These are phyloP conservation scores for Monosporascus sp. DNA, from an alignment of 2,329 filamentous ascomycete genomes.

Conservation along the genomic window DNA sequence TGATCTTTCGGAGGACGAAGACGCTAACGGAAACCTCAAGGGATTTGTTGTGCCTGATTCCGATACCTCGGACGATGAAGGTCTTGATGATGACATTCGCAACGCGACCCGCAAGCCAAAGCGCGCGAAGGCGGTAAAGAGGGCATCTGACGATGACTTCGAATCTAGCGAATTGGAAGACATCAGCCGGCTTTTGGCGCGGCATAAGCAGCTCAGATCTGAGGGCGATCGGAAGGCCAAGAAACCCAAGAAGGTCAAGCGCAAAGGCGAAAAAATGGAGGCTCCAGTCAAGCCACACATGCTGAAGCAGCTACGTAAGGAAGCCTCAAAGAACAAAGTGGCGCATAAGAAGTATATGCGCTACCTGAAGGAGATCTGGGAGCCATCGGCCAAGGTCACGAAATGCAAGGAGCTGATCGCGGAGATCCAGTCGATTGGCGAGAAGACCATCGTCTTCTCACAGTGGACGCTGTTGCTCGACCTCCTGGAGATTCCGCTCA, in stretches of 20 bases:
- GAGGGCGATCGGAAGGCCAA: conserved; percentile 21
- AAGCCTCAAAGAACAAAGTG: conserved; percentile 57
- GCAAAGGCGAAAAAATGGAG: conserved; percentile 40
- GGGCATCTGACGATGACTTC: conserved; percentile 19
- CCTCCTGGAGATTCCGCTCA: conserved; percentile 67
- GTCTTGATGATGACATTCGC: conserved; percentile 26
- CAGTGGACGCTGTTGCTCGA: conserved; percentile 78
- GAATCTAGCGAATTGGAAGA: conserved; percentile 11
- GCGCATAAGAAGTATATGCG: conserved; percentile 65
- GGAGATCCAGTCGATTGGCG: conserved; percentile 42
- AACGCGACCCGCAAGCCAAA: conserved; percentile 23
- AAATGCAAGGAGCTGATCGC: conserved; percentile 62
- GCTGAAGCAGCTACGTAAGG: conserved; percentile 52
- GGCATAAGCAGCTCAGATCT: conserved; percentile 15
- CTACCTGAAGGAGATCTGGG: conserved; percentile 63
- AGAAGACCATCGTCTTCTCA: conserved; percentile 79
- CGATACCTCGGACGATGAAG: conserved; percentile 25
- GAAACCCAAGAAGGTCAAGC: conserved; percentile 34
- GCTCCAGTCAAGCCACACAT: conserved; percentile 32
- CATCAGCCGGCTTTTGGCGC: conserved; percentile 1
- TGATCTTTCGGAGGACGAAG: conserved; percentile 30
- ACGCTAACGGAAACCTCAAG: conserved; percentile 20
- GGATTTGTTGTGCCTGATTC: conserved; percentile 28
- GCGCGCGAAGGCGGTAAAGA: conserved; percentile 17
- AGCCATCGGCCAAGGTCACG: conserved; percentile 70